Evolutionary conservation across 208 protist genomes (phyloP), one percentile per base, ranked within the genome.

Genomic region (Trypanosoma rangeli): DNA sequence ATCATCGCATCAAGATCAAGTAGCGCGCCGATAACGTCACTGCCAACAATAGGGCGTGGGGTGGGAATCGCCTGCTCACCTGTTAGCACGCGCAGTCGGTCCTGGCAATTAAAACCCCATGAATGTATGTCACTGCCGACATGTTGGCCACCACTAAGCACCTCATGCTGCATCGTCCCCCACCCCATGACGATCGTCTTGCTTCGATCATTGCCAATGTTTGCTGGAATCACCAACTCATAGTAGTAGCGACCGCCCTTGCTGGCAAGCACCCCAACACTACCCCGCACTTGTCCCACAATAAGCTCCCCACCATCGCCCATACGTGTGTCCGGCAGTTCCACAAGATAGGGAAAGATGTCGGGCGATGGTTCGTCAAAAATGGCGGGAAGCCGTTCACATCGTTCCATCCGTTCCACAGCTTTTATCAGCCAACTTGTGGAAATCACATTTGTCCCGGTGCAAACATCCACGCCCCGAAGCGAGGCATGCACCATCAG

Each of bases 51-150:
- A 29, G 59, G 61, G 7, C 73, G 72, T 57, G 82, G 68, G 33
- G 83, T 73, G 1, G 82, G 64, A 54, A 92, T 46, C 24, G 64
- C 56, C 78, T 94, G 88, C 75, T 94, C 88, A 28, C 73, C 79
- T 55, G 82, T 85, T 64, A 96, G 86, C 29, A 94, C 66, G 13
- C 80, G 79, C 53, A 96, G 65, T 26, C 82, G 52, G 55, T 92
- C 87, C n/a, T 84, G 70, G 73, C 86, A 93, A 82, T 96, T 93
- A 79, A 87, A 96, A 22, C 85, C 92, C 89, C 92, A 96, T 3
- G 92, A 96, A 68, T 96, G 83, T 46, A 92, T 63, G 66, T 96
- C 89, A 54, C 79, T 87, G 44, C 92, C 92, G 35, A 96, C 92
- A 78, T 94, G 87, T 73, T 93, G 86, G 29, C 79, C 84, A 48